phyloP scores from a whole-genome alignment of 2,329 filamentous ascomycete genomes.

The Davidsoniella australis region DNA sequence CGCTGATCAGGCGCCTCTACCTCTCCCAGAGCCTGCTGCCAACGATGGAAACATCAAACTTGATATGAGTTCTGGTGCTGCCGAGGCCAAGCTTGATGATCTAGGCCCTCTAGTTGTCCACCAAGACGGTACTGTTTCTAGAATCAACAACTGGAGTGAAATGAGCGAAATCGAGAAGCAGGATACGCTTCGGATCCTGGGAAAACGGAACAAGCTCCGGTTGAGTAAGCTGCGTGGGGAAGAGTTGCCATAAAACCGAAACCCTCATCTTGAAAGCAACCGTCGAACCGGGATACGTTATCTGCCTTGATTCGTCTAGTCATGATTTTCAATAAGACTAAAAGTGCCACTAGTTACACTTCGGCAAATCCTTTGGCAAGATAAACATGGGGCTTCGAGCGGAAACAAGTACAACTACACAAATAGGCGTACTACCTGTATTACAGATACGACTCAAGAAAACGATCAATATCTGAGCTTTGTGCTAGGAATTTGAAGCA shows the following conservation, averaged over 20 bases:
- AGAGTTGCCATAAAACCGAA: background rate
- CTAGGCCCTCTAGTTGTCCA: constrained; percentile 62
- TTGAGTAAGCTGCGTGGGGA: constrained; percentile 31
- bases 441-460: too few relatives aligned
- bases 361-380: too few relatives aligned
- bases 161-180: constrained; percentile 53
- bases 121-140: constrained; percentile 50
- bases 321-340: too few relatives aligned
- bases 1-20: constrained; percentile 2
- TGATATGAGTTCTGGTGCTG: constrained; percentile 19
- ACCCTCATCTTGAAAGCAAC: too few relatives aligned
- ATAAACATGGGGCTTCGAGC: too few relatives aligned
- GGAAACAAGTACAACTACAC: too few relatives aligned
- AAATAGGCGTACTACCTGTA: too few relatives aligned
- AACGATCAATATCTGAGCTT: too few relatives aligned
- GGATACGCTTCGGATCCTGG: constrained; percentile 49
- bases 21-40: constrained; percentile 12
- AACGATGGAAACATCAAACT: constrained; percentile 16
- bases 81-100: constrained; percentile 42
- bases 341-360: background rate
- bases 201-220: constrained; percentile 49
- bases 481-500: too few relatives aligned
- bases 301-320: background rate
- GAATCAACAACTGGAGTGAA: constrained; percentile 55
- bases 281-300: background rate